Conservation (phyloP, 345 rosid species). For the Eucalyptus melliodora region DNA sequence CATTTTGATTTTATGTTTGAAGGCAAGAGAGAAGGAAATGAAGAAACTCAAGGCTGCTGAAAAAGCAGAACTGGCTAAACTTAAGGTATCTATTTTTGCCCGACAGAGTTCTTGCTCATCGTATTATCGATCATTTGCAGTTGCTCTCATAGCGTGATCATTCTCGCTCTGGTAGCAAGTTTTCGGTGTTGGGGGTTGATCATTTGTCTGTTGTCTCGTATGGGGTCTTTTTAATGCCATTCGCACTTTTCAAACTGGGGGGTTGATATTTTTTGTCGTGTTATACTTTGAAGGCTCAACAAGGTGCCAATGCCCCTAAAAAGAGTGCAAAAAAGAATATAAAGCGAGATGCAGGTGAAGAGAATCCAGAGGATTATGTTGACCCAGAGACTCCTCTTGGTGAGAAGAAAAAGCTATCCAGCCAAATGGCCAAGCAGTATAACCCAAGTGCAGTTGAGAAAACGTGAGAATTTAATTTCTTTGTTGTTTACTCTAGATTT, state of each 20-base stretch:
- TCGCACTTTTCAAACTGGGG: not conserved
- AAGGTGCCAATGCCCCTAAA: constrained; percentile 22
- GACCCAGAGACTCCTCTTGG: constrained; percentile 74
- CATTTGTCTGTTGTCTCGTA: not conserved
- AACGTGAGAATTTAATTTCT: constrained; percentile 36
- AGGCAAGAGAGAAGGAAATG: constrained; percentile 77
- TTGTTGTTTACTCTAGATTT: not conserved
- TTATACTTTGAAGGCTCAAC: constrained; percentile 26
- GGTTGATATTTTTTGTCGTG: too few species aligned
- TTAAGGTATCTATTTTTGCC: constrained; percentile 21
- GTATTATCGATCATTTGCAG: not conserved
- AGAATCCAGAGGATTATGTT: constrained; percentile 56
- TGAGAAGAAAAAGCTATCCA: constrained; percentile 66
- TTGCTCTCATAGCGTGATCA: not conserved
- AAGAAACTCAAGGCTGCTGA: constrained; percentile 76
- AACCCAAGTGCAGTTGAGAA: constrained; percentile 73
- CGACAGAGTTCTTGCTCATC: not conserved
- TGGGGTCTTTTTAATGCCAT: not conserved
- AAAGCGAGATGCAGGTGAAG: constrained; percentile 44
- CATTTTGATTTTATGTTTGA: not conserved
- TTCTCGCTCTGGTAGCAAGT: not conserved
- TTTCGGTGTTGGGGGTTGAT: not conserved
- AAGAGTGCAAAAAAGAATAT: constrained; percentile 60
- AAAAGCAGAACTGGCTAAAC: constrained; percentile 55
- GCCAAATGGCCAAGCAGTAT: constrained; percentile 85